phyloP scores from a whole-genome alignment of 75 land plant species.

The Selaginella tamariscina region DNA sequence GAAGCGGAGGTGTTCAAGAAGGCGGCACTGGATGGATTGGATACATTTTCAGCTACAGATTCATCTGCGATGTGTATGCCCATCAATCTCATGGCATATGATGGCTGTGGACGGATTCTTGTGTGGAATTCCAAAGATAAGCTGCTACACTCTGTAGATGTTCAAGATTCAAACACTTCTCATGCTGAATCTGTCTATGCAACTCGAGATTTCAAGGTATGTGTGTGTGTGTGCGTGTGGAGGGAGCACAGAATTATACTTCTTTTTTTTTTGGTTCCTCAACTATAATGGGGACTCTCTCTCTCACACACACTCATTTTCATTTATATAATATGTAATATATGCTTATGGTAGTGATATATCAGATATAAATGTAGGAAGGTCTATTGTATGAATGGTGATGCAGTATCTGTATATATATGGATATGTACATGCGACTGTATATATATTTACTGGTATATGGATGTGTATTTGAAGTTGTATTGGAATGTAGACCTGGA shows the following conservation, averaged over 20 bases:
- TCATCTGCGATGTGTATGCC: slow-evolving; percentile 11
- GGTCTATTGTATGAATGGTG: no score
- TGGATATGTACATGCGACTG: no score
- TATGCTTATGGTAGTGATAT: no score
- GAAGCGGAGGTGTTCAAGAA: slow-evolving; percentile 9
- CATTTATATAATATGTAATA: neutral
- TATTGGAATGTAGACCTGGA: slow-evolving; percentile 51
- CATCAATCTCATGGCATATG: slow-evolving; percentile 24
- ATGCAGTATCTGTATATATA: no score
- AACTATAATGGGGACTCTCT: neutral
- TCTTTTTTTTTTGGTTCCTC: neutral
- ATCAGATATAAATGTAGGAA: no score
- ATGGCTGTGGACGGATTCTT: slow-evolving; percentile 22
- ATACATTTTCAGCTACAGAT: neutral
- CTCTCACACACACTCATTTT: neutral
- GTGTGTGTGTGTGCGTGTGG: no score
- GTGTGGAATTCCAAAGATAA: slow-evolving; percentile 22
- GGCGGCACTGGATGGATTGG: neutral
- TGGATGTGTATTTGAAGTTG: no score
- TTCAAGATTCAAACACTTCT: slow-evolving; percentile 12
- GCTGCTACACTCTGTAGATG: slow-evolving; percentile 24
- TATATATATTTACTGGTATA: no score
- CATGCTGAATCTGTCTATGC: slow-evolving; percentile 15
- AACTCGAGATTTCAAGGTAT: slow-evolving; percentile 15
- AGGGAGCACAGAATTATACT: neutral